Conservation (phyloP, 495 filamentous ascomycete species). For the Haplographium delicatum region DNA sequence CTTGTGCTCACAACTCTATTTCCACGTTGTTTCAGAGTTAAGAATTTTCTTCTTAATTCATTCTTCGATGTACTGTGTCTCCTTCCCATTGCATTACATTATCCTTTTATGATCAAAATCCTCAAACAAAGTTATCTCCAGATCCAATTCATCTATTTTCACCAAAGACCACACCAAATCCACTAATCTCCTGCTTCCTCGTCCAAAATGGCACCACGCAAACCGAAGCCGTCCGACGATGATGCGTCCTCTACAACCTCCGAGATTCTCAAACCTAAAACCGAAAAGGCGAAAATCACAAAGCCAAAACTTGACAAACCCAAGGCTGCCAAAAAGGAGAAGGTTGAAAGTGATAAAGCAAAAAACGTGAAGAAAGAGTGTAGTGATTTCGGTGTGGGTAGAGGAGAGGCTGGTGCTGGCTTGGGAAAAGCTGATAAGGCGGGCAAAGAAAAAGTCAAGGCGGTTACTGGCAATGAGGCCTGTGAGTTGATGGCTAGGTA, state of each 20-base stretch:
- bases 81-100: too few species aligned
- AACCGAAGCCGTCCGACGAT: slow-evolving; percentile 11
- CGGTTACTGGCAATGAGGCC: slow-evolving; percentile 20
- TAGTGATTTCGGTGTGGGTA: not conserved
- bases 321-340: slow-evolving; percentile 13
- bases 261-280: slow-evolving; percentile 19
- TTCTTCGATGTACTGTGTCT: too few species aligned
- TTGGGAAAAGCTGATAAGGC: slow-evolving; percentile 1
- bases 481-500: slow-evolving; percentile 15
- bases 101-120: too few species aligned
- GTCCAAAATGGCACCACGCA: slow-evolving; percentile 17
- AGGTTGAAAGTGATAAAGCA: slow-evolving; percentile 2
- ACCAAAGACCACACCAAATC: too few species aligned
- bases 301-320: slow-evolving; percentile 11
- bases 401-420: not conserved
- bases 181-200: too few species aligned
- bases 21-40: too few species aligned
- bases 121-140: too few species aligned
- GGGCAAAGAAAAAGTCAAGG: slow-evolving; percentile 19
- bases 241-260: slow-evolving; percentile 1
- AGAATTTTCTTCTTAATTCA: too few species aligned
- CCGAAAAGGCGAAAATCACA: slow-evolving; percentile 21
- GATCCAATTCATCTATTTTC: too few species aligned
- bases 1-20: too few species aligned
- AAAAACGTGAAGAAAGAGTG: slow-evolving; percentile 2